These are phyloP conservation scores for Kodamaea jinghongensis DNA, from an alignment of 805 yeast genomes.

Conservation along the genomic window DNA sequence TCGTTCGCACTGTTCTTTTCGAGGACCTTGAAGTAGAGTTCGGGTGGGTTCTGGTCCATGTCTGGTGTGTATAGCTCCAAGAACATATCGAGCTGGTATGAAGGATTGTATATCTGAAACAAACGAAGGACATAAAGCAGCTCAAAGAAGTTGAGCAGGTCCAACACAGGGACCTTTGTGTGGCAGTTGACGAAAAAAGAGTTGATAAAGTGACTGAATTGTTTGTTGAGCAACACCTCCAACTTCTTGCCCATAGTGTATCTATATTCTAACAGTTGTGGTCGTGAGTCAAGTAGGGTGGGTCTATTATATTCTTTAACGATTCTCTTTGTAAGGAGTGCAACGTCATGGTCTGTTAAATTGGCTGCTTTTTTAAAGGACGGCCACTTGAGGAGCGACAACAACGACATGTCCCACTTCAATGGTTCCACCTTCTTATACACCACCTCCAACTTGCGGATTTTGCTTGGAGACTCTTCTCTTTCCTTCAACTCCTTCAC, in stretches of 20 bases:
- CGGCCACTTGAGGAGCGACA: constrained; percentile 29
- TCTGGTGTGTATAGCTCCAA: constrained; percentile 7
- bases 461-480: background rate
- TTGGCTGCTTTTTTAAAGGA: constrained; percentile 17
- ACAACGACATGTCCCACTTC: constrained; percentile 34
- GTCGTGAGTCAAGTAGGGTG: background rate
- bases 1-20: constrained; percentile 16
- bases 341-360: constrained; percentile 12
- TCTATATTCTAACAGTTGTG: constrained; percentile 14
- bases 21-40: constrained; percentile 14
- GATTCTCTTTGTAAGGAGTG: constrained; percentile 11
- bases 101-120: constrained; percentile 17
- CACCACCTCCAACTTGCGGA: background rate
- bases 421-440: constrained; percentile 1
- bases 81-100: constrained; percentile 17
- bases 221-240: constrained; percentile 19
- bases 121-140: constrained; percentile 25
- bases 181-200: constrained; percentile 32
- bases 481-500: constrained; percentile 17
- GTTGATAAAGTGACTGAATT: constrained; percentile 20
- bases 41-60: constrained; percentile 12
- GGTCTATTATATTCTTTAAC: constrained; percentile 14
- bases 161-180: constrained; percentile 33
- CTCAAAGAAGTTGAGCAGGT: constrained; percentile 28
- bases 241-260: constrained; percentile 11